Conservation (phyloP, 306 rosid genomes). For the Alnus glutinosa region DNA sequence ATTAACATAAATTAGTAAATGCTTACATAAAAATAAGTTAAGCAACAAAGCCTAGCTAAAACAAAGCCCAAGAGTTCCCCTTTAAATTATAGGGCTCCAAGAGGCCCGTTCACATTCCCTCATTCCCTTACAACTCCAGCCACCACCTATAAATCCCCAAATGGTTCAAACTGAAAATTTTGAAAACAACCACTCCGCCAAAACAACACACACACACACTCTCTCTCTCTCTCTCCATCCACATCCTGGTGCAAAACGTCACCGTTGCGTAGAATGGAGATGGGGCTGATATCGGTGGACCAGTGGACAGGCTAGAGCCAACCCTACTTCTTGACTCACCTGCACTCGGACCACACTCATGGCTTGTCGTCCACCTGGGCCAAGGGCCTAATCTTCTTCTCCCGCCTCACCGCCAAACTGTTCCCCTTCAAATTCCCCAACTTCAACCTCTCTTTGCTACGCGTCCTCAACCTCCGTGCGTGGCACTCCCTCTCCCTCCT, state of each 20-base stretch:
- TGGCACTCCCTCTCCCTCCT: conserved; percentile 51
- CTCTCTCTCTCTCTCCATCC: background rate
- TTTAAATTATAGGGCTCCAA: no score
- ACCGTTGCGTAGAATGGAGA: conserved; percentile 17
- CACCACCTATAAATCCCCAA: background rate
- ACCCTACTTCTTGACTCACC: conserved; percentile 71
- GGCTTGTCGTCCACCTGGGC: conserved; percentile 69
- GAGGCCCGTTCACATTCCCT: background rate
- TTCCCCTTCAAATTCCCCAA: conserved; percentile 57
- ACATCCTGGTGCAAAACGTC: background rate
- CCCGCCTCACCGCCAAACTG: conserved; percentile 66
- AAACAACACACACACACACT: background rate
- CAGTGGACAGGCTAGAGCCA: conserved; percentile 61
- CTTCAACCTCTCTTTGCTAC: conserved; percentile 64
- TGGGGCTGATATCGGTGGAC: conserved; percentile 59
- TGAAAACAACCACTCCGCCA: background rate
- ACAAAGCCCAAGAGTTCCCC: no score
- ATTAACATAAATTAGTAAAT: no score
- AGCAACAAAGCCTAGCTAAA: no score
- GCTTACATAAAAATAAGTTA: no score
- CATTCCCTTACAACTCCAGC: background rate
- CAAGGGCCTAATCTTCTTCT: conserved; percentile 61
- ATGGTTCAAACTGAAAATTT: background rate
- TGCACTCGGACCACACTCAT: conserved; percentile 70
- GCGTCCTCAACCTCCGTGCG: conserved; percentile 40